Percentiles rank a stretch among this genome's conserved stretches.
Conservation (phyloP, 805 yeast genomes). For the Wickerhamomyces rabaulensis region DNA sequence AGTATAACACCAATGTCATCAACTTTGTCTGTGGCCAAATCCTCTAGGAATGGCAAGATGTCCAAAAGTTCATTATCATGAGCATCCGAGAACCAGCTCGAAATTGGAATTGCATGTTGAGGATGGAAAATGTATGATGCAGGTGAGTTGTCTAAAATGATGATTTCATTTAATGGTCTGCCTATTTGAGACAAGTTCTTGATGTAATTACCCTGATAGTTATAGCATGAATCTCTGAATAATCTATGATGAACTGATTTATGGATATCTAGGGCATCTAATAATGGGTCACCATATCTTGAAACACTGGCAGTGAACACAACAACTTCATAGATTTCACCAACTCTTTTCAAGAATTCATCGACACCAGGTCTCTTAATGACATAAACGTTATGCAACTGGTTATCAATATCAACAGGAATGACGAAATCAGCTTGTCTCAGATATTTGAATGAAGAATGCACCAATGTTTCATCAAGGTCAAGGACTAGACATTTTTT, state of each 20-base stretch:
- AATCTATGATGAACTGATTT: constrained; percentile 81
- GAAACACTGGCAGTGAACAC: constrained; percentile 96
- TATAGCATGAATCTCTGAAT: constrained; percentile 91
- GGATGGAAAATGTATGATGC: constrained; percentile 98
- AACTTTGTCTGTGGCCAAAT: constrained; percentile 65
- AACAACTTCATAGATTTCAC: constrained; percentile 87
- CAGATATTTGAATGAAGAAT: constrained; percentile 86
- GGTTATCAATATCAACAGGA: constrained; percentile 94
- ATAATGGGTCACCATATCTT: constrained; percentile 91
- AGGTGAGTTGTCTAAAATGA: constrained; percentile 95
- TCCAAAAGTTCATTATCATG: constrained; percentile 95
- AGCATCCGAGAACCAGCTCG: constrained; percentile 97
- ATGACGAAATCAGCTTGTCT: constrained; percentile 94
- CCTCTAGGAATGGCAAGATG: constrained; percentile 85
- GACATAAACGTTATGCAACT: constrained; percentile 90
- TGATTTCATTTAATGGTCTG: constrained; percentile 77
- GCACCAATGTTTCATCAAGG: constrained; percentile 94
- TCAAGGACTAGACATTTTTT: constrained; percentile 88
- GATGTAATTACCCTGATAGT: constrained; percentile 90
- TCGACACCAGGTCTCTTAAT: constrained; percentile 98
- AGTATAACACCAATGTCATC: constrained; percentile 82
- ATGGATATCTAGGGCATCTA: constrained; percentile 80
- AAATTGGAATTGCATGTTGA: constrained; percentile 93
- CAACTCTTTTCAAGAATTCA: constrained; percentile 78
- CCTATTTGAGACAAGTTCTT: constrained; percentile 94